Evolutionary conservation across 371 early-diverging fungal species (phyloP).

Genomic region (Mucor circinelloides): DNA sequence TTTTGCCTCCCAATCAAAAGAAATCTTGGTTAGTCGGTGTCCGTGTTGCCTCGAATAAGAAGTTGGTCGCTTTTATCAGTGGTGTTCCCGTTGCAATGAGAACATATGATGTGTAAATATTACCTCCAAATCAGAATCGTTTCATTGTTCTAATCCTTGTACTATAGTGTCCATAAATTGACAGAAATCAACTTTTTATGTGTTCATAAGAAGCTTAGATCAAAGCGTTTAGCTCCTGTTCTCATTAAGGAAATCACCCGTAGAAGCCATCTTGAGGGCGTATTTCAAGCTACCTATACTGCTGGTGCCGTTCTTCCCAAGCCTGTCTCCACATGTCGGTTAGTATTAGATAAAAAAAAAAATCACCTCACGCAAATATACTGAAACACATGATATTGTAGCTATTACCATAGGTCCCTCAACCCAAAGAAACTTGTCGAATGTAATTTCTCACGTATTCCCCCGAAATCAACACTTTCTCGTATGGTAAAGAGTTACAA

Average conservation of each 20-base stretch:
- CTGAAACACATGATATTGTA: conserved; percentile 19
- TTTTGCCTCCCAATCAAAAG: conserved; percentile 91
- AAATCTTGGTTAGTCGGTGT: conserved; percentile 92
- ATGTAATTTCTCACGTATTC: conserved; percentile 84
- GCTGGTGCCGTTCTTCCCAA: conserved; percentile 93
- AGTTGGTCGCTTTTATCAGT: conserved; percentile 95
- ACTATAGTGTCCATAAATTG: conserved; percentile 55
- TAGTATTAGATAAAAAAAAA: conserved; percentile 17
- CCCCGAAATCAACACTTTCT: conserved; percentile 75
- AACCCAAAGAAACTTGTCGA: conserved; percentile 95
- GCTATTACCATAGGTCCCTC: conserved; percentile 93
- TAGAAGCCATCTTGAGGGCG: conserved; percentile 88
- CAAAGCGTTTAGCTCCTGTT: conserved; percentile 96
- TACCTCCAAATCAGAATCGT: background rate
- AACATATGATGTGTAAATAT: conserved; percentile 70
- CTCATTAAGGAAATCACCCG: conserved; percentile 98
- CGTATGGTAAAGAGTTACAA: conserved; percentile 75
- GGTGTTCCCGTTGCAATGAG: conserved; percentile 85
- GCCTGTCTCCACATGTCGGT: conserved; percentile 81
- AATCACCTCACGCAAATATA: background rate
- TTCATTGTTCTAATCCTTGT: background rate
- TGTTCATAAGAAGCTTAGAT: conserved; percentile 93
- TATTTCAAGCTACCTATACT: conserved; percentile 99
- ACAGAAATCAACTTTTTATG: conserved; percentile 99
- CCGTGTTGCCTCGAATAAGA: conserved; percentile 78